A percentile compares a stretch with the other conserved stretches of the same genome.
Evolutionary conservation across 805 yeast genomes (phyloP).

Genomic region (Zygosaccharomyces lentus): DNA sequence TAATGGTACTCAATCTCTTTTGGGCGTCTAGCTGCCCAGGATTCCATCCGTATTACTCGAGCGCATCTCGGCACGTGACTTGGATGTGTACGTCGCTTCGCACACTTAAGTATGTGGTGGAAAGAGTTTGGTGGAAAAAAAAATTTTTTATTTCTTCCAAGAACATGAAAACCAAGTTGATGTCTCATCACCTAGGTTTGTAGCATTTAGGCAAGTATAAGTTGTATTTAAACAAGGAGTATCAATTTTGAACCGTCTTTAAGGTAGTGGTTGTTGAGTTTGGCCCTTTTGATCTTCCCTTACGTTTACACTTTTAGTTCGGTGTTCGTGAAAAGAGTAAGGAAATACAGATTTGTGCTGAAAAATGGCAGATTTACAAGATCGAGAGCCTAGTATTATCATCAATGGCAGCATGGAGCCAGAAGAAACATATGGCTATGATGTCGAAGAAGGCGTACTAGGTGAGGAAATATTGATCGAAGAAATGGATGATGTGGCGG

Average conservation of each 20-base stretch:
- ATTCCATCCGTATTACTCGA: neutral
- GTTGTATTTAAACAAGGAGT: neutral
- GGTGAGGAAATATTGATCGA: constrained; percentile 41
- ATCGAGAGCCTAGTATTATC: constrained; percentile 79
- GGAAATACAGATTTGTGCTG: neutral
- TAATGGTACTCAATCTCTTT: neutral
- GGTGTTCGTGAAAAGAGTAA: constrained; percentile 3
- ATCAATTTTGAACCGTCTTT: neutral
- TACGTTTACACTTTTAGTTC: neutral
- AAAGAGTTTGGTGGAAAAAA: neutral
- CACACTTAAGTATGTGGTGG: neutral
- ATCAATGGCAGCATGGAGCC: constrained; percentile 56
- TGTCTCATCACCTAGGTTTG: neutral
- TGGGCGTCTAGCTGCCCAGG: neutral
- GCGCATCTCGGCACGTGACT: neutral
- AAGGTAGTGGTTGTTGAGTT: constrained; percentile 2
- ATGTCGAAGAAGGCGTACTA: constrained; percentile 29
- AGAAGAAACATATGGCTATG: constrained; percentile 37
- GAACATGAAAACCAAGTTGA: neutral
- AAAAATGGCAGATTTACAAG: constrained; percentile 73
- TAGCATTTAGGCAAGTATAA: neutral
- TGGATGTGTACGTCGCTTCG: neutral
- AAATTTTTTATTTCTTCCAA: neutral
- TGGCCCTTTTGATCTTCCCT: neutral
- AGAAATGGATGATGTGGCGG: constrained; percentile 29